These are phyloP conservation scores for Xylariomycetidae sp. DNA, from an alignment of 2,329 filamentous ascomycete genomes.

Conservation along the genomic window DNA sequence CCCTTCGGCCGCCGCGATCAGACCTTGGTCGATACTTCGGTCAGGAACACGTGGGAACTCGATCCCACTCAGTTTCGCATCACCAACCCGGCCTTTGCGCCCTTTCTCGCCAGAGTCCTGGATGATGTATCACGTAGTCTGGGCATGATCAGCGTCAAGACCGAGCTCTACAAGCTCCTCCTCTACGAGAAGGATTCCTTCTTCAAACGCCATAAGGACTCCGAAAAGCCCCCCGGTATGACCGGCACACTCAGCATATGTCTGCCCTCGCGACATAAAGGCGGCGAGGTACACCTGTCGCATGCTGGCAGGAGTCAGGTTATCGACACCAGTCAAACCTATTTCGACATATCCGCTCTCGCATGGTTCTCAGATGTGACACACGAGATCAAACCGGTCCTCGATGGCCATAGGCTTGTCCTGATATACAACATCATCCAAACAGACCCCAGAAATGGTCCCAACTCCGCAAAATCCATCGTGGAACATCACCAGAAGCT, in stretches of 20 bases:
- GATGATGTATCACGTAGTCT: constrained; percentile 21
- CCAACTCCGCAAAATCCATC: not conserved
- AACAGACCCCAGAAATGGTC: not conserved
- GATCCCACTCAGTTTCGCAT: constrained; percentile 29
- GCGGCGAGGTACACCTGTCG: constrained; percentile 32
- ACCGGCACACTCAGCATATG: constrained; percentile 3
- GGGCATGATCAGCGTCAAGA: constrained; percentile 22
- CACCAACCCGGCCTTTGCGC: constrained; percentile 31
- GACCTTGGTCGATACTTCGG: constrained; percentile 32
- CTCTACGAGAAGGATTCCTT: constrained; percentile 39
- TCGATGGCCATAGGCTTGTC: constrained; percentile 37
- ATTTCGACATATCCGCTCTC: constrained; percentile 20
- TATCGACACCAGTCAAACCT: constrained; percentile 22
- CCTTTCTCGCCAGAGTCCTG: constrained; percentile 20
- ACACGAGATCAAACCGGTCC: constrained; percentile 39
- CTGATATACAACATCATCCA: constrained; percentile 43
- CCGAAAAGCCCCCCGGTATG: constrained; percentile 31
- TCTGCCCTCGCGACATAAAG: constrained; percentile 29
- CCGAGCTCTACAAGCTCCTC: constrained; percentile 35
- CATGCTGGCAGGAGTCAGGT: constrained; percentile 22
- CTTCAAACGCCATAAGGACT: constrained; percentile 38
- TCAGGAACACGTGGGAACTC: constrained; percentile 37
- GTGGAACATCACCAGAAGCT: not conserved
- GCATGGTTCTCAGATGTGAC: constrained; percentile 43
- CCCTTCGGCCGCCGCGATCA: constrained; percentile 33